A percentile compares a stretch with the other conserved stretches of the same genome.
phyloP scores from a whole-genome alignment of 2,329 filamentous ascomycete genomes.

The Phialophora macrospora region DNA sequence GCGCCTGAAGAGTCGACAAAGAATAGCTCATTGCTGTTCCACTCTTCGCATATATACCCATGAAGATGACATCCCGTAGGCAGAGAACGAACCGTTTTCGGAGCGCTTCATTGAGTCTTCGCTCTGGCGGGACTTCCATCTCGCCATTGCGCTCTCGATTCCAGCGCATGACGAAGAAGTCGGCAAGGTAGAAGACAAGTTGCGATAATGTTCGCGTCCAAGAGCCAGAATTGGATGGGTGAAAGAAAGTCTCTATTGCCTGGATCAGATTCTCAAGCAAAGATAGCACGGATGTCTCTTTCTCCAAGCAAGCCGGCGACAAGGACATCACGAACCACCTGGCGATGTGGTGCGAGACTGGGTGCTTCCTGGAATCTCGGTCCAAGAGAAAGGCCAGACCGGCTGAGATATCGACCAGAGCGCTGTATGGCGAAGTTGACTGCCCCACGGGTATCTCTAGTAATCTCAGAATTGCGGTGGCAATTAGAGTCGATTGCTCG shows the following conservation, averaged over 20 bases:
- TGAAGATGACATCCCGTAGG: constrained; percentile 90
- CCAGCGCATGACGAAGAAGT: constrained; percentile 97
- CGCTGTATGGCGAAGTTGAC: constrained; percentile 87
- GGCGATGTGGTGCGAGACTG: constrained; percentile 87
- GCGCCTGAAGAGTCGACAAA: constrained; percentile 82
- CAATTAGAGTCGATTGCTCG: constrained; percentile 89
- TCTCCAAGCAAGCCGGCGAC: constrained; percentile 78
- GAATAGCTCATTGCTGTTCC: constrained; percentile 89
- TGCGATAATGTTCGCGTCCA: constrained; percentile 93
- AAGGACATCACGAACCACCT: constrained; percentile 92
- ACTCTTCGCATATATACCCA: constrained; percentile 98
- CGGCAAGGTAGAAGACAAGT: constrained; percentile 86
- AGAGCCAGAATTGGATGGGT: constrained; percentile 89
- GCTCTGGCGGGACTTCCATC: constrained; percentile 79
- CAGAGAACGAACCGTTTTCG: constrained; percentile 89
- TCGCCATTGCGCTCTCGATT: constrained; percentile 93
- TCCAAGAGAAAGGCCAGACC: constrained; percentile 87
- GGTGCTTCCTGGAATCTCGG: constrained; percentile 91
- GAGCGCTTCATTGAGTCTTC: constrained; percentile 77
- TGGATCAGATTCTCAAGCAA: constrained; percentile 90
- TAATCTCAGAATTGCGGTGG: constrained; percentile 85
- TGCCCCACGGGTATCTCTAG: constrained; percentile 97
- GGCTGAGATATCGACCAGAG: constrained; percentile 76
- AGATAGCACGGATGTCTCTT: constrained; percentile 78
- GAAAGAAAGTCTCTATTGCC: constrained; percentile 97